These are phyloP conservation scores for Krasilnikovozyma curviuscula DNA, from an alignment of 768 basidiomycete genomes.

Conservation along the genomic window DNA sequence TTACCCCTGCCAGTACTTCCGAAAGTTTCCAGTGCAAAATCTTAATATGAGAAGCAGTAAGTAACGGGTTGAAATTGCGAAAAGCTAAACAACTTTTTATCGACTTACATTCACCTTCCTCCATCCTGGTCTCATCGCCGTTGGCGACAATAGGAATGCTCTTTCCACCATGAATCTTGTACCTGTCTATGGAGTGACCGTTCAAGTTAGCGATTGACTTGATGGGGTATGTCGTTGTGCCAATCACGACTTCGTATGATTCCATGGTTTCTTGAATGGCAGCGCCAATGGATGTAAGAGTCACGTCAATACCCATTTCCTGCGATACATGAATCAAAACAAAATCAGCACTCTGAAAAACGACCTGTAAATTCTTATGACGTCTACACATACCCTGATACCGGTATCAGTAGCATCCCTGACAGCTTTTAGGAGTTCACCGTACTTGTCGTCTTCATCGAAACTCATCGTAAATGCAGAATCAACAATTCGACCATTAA, in stretches of 20 bases:
- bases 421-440: constrained; percentile 73
- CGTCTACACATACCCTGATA: constrained; percentile 40
- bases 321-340: constrained; percentile 24
- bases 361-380: too few species aligned
- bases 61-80: not conserved
- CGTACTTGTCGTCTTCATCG: constrained; percentile 55
- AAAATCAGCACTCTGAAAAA: not conserved
- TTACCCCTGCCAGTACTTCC: constrained; percentile 85
- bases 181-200: constrained; percentile 76
- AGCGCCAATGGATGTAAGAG: constrained; percentile 77
- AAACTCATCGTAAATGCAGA: constrained; percentile 76
- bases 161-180: constrained; percentile 82
- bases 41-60: not conserved
- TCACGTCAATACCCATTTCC: constrained; percentile 92
- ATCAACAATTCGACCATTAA: constrained; percentile 83
- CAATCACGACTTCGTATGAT: constrained; percentile 88
- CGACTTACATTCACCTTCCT: constrained; percentile 63
- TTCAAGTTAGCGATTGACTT: constrained; percentile 86
- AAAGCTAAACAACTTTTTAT: not conserved
- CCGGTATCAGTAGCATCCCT: constrained; percentile 88
- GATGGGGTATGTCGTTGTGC: constrained; percentile 59
- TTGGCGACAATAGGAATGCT: constrained; percentile 76
- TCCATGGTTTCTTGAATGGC: constrained; percentile 98
- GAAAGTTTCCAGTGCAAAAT: constrained; percentile 97
- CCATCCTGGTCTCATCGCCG: constrained; percentile 86